Base-by-base conservation (phyloP, 2,329 filamentous ascomycete species). In the Dothideomycetes sp. region DNA sequence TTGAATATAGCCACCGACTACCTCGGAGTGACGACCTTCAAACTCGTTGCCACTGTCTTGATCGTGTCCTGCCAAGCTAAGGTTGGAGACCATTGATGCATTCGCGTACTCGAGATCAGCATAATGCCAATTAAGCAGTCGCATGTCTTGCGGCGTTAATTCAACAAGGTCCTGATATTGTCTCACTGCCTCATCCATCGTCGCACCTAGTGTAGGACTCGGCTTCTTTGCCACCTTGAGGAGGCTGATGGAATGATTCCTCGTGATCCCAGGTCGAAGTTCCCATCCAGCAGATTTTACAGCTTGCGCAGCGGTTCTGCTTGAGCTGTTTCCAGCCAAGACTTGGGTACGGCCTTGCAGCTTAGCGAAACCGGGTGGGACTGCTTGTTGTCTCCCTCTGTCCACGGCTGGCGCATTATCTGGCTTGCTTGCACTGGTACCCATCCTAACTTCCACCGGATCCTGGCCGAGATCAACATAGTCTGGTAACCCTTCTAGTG, bases 101-200 rank as follows among this genome's bases (percentile, higher is more conserved):
- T 96, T 98, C 46, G 89, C 93, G 56, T 98, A 98, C 60, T 98
- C 91, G 11, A 98, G 72, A 55, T 98, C 98, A 48, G 93, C 93
- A 58, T 95, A 83, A 60, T 98, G 93, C 91, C 91, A 98, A 55
- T 95, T 98, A 53, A 96, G 73, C 12, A 98, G 69, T 34, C 91
- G 77, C 60, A 94, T 80, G 53, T 98, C 91, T 55, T 86, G 84
- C 1, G 88, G 75, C 11, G 79, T 84, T 38, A 98, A 65, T 43
- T 94, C 81, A 19, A 96, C 72, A 36, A 98, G 73, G 22, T 74
- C 70, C 52, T 84, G 81, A 57, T 94, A 98, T 58, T 96, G 88
- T 14, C 73, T 73, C 44, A 98, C 79, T n/a, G 87, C 85, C 48
- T 87, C 79, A 53, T 98, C 86, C 66, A 96, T 83, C 2, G 93